A percentile compares a stretch with the other conserved stretches of the same genome.
These are phyloP conservation scores for Ceratocystis harringtonii DNA, from an alignment of 2,329 filamentous ascomycete species.

Conservation along the genomic window DNA sequence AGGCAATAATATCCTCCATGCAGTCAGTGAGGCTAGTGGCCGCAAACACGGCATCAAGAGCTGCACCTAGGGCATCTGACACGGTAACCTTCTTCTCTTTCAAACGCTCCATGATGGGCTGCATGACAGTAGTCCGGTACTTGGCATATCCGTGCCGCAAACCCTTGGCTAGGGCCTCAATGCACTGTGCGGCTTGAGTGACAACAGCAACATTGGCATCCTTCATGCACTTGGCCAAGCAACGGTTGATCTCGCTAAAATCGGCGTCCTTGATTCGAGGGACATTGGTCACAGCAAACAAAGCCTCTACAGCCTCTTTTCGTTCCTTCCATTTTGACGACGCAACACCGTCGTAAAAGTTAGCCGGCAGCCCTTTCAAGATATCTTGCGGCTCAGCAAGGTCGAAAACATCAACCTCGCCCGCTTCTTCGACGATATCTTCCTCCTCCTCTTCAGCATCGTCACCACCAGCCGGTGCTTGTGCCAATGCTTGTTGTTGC, in stretches of 20 bases:
- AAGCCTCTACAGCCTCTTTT: slow-evolving; percentile 79
- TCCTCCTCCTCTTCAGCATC: slow-evolving; percentile 38
- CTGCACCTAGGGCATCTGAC: slow-evolving; percentile 71
- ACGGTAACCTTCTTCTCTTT: slow-evolving; percentile 95
- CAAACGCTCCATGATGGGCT: slow-evolving; percentile 81
- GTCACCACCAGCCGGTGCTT: slow-evolving; percentile 47
- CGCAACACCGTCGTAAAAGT: slow-evolving; percentile 67
- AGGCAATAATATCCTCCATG: slow-evolving; percentile 78
- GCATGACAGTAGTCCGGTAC: slow-evolving; percentile 66
- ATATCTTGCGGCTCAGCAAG: slow-evolving; percentile 80
- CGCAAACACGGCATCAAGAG: slow-evolving; percentile 55
- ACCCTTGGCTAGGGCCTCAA: slow-evolving; percentile 77
- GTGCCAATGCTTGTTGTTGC: slow-evolving; percentile 70
- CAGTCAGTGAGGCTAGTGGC: slow-evolving; percentile 66
- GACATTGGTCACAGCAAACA: slow-evolving; percentile 63
- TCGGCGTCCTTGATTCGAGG: slow-evolving; percentile 84
- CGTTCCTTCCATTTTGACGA: slow-evolving; percentile 98
- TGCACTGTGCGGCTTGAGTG: slow-evolving; percentile 80
- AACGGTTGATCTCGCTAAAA: slow-evolving; percentile 69
- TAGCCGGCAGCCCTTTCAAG: slow-evolving; percentile 60
- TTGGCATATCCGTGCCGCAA: slow-evolving; percentile 63
- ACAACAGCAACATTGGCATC: slow-evolving; percentile 95
- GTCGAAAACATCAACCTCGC: slow-evolving; percentile 66
- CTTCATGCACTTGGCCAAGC: slow-evolving; percentile 93
- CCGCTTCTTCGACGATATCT: slow-evolving; percentile 41